phyloP scores from a whole-genome alignment of 345 rosid species.

The Melaleuca alternifolia region DNA sequence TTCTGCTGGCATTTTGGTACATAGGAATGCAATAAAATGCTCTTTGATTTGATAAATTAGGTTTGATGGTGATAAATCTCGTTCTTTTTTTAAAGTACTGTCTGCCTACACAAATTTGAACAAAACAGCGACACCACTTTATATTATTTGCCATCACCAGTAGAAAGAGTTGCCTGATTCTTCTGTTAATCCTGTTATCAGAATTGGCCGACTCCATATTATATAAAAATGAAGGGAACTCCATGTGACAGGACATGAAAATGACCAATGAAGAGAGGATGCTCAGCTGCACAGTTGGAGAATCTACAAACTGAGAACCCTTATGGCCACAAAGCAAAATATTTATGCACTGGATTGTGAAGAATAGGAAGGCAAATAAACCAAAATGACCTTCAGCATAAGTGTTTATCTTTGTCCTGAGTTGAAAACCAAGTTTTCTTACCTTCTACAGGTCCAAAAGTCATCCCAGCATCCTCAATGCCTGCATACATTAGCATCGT shows the following conservation, averaged over 20 bases:
- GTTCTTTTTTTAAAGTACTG: background rate
- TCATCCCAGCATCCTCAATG: slow-evolving; percentile 71
- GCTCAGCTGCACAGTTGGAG: background rate
- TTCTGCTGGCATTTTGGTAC: background rate
- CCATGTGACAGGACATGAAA: background rate
- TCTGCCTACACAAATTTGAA: background rate
- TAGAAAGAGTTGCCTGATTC: background rate
- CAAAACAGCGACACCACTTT: background rate
- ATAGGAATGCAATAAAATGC: background rate
- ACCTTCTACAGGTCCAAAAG: slow-evolving; percentile 97
- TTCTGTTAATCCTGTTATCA: background rate
- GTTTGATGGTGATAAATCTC: background rate
- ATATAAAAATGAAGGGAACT: background rate
- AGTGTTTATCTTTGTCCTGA: background rate
- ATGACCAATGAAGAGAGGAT: background rate
- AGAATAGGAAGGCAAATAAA: slow-evolving; percentile 1
- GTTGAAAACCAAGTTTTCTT: slow-evolving; percentile 6
- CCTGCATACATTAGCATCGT: slow-evolving; percentile 37
- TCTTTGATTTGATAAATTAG: background rate
- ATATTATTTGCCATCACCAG: background rate
- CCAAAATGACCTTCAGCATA: background rate
- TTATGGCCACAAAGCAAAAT: background rate
- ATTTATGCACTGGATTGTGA: background rate
- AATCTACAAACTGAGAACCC: background rate
- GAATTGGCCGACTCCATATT: background rate